Conservation (phyloP, 345 rosid species). For the Pelargonium nanum region DNA sequence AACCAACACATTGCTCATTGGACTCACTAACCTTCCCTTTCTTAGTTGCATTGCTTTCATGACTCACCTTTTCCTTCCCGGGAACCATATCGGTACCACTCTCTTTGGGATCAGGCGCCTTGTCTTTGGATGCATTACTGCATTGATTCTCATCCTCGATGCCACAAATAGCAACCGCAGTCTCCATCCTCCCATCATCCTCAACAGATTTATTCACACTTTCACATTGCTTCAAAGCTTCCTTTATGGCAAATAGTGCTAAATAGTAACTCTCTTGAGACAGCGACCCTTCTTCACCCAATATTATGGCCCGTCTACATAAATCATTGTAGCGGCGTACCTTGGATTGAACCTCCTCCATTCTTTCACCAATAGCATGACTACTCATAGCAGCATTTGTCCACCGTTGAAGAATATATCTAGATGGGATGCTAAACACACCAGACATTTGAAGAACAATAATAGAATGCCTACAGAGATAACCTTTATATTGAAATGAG, state of each 20-base stretch:
- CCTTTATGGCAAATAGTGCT: conserved; percentile 8
- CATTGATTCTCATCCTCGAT: conserved; percentile 3
- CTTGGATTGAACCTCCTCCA: conserved; percentile 8
- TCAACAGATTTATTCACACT: conserved; percentile 8
- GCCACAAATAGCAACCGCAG: conserved; percentile 5
- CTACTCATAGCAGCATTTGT: conserved; percentile 12
- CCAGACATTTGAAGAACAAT: conserved; percentile 17
- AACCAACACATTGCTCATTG: too few relatives aligned
- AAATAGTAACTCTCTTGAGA: conserved; percentile 9
- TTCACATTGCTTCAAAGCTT: conserved; percentile 13
- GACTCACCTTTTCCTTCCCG: background rate
- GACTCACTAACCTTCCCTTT: background rate
- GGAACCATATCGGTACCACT: background rate
- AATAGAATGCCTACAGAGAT: conserved; percentile 16
- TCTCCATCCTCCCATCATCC: conserved; percentile 3
- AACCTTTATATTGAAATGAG: conserved; percentile 17
- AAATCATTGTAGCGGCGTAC: conserved; percentile 2
- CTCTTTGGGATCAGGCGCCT: background rate
- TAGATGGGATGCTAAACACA: conserved; percentile 12
- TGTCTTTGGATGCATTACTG: conserved; percentile 3
- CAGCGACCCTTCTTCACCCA: conserved; percentile 14
- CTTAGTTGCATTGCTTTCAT: background rate
- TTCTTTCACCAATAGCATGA: conserved; percentile 6
- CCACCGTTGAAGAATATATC: background rate
- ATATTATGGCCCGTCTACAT: background rate